These are phyloP conservation scores for Geotrichum cucujoidarum DNA, from an alignment of 1,139 yeast species.

Conservation along the genomic window DNA sequence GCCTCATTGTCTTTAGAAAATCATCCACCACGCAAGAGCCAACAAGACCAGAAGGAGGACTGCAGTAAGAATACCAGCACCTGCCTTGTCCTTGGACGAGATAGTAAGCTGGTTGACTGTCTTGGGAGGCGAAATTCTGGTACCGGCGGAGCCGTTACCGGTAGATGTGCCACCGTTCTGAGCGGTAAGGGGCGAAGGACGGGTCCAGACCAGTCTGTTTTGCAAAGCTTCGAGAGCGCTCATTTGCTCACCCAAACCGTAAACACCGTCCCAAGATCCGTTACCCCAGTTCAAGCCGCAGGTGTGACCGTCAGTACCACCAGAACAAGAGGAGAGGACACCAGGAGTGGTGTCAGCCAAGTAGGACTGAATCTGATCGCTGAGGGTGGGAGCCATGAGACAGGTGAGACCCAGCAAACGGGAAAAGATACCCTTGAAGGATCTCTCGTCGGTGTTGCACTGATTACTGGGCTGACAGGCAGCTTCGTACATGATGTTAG, in stretches of 20 bases:
- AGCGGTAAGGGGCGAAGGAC: conserved; percentile 42
- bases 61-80: conserved; percentile 81
- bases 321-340: conserved; percentile 78
- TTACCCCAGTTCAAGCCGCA: conserved; percentile 81
- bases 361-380: conserved; percentile 47
- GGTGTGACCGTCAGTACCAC: conserved; percentile 84
- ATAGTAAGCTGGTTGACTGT: conserved; percentile 10
- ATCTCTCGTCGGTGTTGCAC: conserved; percentile 87
- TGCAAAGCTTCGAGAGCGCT: conserved; percentile 75
- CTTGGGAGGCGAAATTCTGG: conserved; percentile 2
- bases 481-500: conserved; percentile 64
- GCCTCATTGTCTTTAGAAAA: conserved; percentile 27
- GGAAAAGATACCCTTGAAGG: conserved; percentile 78
- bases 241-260: conserved; percentile 93
- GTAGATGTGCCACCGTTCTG: conserved; percentile 46
- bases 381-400: conserved; percentile 60
- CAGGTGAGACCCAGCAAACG: conserved; percentile 76
- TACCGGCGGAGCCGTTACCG: conserved; percentile 32
- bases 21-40: conserved; percentile 69
- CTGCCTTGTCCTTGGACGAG: conserved; percentile 61
- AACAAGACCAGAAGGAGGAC: conserved; percentile 60
- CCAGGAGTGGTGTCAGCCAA: conserved; percentile 64
- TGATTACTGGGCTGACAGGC: conserved; percentile 61
- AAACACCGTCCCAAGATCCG: conserved; percentile 67
- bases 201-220: conserved; percentile 41